phyloP scores from a whole-genome alignment of 306 rosid genomes.

The Vachellia pachyceras region DNA sequence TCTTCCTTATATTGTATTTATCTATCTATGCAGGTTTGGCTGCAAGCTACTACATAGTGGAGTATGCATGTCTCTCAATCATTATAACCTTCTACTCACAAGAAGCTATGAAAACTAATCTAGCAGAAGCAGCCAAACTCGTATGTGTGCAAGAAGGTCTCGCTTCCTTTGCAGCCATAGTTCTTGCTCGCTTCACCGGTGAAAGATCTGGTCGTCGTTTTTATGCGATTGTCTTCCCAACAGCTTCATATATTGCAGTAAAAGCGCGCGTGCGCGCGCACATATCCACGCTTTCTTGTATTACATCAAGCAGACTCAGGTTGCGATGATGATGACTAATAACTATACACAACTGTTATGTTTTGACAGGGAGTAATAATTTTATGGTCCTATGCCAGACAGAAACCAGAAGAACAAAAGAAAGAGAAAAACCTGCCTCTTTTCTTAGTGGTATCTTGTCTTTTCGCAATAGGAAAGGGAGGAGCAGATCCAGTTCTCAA shows the following conservation, averaged over 20 bases:
- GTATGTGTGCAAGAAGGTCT: slow-evolving; percentile 8
- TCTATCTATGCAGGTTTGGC: neutral
- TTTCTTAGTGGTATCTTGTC: neutral
- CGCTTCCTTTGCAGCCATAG: neutral
- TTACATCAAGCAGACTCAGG: neutral
- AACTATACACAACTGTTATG: too few species aligned
- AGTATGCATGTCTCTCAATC: slow-evolving; percentile 2
- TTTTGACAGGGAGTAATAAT: slow-evolving; percentile 4
- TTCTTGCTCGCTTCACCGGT: neutral
- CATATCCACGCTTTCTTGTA: neutral
- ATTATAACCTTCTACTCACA: neutral
- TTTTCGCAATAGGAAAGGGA: slow-evolving; percentile 5
- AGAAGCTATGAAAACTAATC: too few species aligned
- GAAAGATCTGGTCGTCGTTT: neutral
- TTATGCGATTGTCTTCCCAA: neutral
- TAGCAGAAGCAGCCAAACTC: neutral
- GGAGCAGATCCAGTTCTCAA: neutral
- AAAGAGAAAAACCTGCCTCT: neutral
- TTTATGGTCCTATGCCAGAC: neutral
- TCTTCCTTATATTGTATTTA: neutral
- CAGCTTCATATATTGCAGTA: neutral
- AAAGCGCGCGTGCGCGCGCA: neutral
- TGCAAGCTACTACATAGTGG: slow-evolving; percentile 2
- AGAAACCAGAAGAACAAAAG: neutral
- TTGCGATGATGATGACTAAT: neutral